Evolutionary conservation across 345 rosid genomes (phyloP), one percentile per base, ranked within the genome.

Genomic region (Crucihimalaya himalaica): DNA sequence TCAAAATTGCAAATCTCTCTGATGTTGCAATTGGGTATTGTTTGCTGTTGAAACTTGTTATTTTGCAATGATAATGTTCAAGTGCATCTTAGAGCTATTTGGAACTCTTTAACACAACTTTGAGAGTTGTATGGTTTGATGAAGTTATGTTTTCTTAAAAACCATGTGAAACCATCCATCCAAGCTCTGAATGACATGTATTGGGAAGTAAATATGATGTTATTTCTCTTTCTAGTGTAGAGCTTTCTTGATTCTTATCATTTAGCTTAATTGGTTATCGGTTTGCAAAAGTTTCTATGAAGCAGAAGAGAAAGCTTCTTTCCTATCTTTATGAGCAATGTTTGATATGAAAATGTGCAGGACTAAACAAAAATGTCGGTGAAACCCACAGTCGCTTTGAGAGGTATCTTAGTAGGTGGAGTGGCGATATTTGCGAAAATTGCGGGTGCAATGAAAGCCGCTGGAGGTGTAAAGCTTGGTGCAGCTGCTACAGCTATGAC

Each of bases 351-450:
- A 69, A 42, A 39, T 62, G 35, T 23, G 66, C 61, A 71, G 77
- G 73, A 27, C 21, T 13, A 5, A 68, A 53, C 52, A 62, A 51
- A 52, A 58, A 93, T 93, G 98, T 76, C 84, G 3, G 84, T 93
- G 72, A 93, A 90, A 78, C 96, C 98, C n/a, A 87, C 97, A 1
- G 96, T 93, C 27, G 96, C 90, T 19, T 74, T 93, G 73, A 88
- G 98, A 80, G 98, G 92, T 58, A 63, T 85, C 3, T 76, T 93
- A 13, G 96, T 93, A 13, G 96, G 97, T 28, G 96, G 97, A 31
- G 53, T 93, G 31, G 97, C 97, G 2, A 82, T 81, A 66, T 86
- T 87, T 69, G 93, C 98, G 0, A 88, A 93, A 81, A 78, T 89
- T 40, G 93, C 92, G 7, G 90, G 84, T 35, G 92, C 62, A 15